Conservation (phyloP, 352 stramenopile species). For the Globisporangium paddicum region DNA sequence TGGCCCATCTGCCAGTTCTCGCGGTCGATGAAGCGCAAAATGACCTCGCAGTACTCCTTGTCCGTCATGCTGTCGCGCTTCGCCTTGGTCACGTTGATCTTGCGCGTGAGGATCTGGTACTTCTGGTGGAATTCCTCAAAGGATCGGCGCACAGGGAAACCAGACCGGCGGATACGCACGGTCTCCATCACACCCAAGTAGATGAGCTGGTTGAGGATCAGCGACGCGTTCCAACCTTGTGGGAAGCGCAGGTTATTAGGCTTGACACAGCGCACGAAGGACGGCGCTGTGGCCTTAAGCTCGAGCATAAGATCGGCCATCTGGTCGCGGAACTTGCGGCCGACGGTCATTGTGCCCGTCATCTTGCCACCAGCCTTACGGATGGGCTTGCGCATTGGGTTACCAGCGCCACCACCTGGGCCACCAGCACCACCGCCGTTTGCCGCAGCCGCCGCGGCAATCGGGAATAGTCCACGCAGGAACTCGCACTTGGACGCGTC, state of each 20-base stretch:
- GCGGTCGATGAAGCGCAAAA: slow-evolving; percentile 68
- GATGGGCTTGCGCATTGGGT: slow-evolving; percentile 57
- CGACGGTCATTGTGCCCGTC: slow-evolving; percentile 88
- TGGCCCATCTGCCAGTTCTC: slow-evolving; percentile 88
- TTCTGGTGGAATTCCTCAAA: slow-evolving; percentile 87
- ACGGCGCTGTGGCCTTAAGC: slow-evolving; percentile 74
- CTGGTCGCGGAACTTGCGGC: slow-evolving; percentile 88
- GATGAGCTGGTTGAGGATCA: slow-evolving; percentile 88
- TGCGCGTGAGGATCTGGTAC: slow-evolving; percentile 83
- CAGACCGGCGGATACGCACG: slow-evolving; percentile 84
- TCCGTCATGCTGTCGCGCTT: slow-evolving; percentile 52
- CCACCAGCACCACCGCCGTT: slow-evolving; percentile 17
- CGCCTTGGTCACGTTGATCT: slow-evolving; percentile 46
- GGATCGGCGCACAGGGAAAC: slow-evolving; percentile 81
- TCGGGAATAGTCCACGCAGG: slow-evolving; percentile 67
- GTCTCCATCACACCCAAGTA: slow-evolving; percentile 90
- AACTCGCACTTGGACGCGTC: slow-evolving; percentile 82
- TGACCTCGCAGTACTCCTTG: slow-evolving; percentile 82
- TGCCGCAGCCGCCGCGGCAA: slow-evolving; percentile 30
- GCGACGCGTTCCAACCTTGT: slow-evolving; percentile 78
- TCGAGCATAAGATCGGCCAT: slow-evolving; percentile 87
- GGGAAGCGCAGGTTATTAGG: slow-evolving; percentile 89
- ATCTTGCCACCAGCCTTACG: slow-evolving; percentile 82
- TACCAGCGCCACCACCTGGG: slow-evolving; percentile 21
- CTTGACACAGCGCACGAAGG: slow-evolving; percentile 91